Base-by-base conservation (phyloP, 768 basidiomycete species). In the Agaricus sinodeliciosus region DNA sequence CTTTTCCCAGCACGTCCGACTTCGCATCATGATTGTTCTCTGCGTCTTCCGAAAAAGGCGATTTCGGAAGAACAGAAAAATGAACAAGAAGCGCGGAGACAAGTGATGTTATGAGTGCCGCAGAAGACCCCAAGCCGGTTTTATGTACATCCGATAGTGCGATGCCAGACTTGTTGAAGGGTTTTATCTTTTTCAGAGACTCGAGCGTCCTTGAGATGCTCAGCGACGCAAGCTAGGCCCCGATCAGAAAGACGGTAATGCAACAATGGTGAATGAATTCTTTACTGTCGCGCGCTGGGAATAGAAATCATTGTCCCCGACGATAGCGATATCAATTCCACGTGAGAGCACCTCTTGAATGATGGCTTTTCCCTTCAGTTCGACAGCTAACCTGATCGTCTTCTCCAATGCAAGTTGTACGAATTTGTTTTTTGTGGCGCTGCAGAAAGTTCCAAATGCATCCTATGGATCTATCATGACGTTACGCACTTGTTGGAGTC, bases 301-400 rank as follows among this genome's bases (percentile, higher is more conserved):
- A 70, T 99, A 98, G 62, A 98, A 99, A 66, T 98, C 96, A 62
- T 99, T 98, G 67, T 93, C 93, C 9, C 93, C 95, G 25, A 85
- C 81, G 59, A 97, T 87, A 36, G 79, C 80, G 57, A 97, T 83
- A 58, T 90, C 79, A 53, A 95, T 72, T 27, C 83, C 87, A 12
- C 65, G 61, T 2, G 70, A 63, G 4, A 91, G 67, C 3, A 66
- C 58, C 41, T 71, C 66, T 31, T 70, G 65, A 59, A 82, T 58
- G 43, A 68, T 58, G n/a, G 68, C 57, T 27, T 67, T 59, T 18
- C 80, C 79, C 47, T 72, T 76, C 43, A 77, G 68, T 61, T 92
- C 88, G 27, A 73, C 69, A 2, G 82, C 82, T 36, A 94, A 69
- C n/a, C 75, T 65, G 41, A 95, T 67, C 3, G 88, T 83, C 59